These are phyloP conservation scores for Pythium brachiatum DNA, from an alignment of 352 stramenopile genomes.

Conservation along the genomic window DNA sequence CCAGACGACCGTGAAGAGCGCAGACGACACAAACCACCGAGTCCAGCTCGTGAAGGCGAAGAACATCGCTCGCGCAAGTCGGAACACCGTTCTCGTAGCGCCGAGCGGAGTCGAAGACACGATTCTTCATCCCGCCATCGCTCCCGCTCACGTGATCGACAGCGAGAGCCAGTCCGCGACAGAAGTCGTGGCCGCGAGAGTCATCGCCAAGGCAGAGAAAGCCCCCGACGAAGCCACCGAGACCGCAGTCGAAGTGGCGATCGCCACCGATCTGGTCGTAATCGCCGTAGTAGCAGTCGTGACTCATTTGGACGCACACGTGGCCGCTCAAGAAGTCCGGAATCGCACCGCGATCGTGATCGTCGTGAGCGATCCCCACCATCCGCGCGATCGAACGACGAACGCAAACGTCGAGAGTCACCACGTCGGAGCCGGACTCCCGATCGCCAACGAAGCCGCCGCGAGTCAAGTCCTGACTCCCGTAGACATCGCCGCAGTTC, in stretches of 20 bases:
- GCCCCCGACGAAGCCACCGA: neutral
- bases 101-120: neutral
- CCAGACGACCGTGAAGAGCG: conserved; percentile 19
- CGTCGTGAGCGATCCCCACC: neutral
- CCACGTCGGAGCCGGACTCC: conserved; percentile 1
- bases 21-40: neutral
- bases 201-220: neutral
- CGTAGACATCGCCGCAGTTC: conserved; percentile 8
- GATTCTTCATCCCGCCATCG: neutral
- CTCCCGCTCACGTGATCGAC: neutral
- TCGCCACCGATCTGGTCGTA: neutral
- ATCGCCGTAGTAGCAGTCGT: neutral
- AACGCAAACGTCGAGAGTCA: neutral
- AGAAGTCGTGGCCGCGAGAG: neutral
- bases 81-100: neutral
- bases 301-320: neutral
- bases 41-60: neutral
- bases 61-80: neutral
- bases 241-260: neutral
- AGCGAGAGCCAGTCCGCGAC: neutral
- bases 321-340: neutral
- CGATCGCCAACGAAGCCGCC: neutral
- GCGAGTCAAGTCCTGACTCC: neutral
- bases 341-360: neutral
- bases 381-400: neutral